Conservation (phyloP, 2,329 filamentous ascomycete genomes). For the Fonsecaea pugnacius region DNA sequence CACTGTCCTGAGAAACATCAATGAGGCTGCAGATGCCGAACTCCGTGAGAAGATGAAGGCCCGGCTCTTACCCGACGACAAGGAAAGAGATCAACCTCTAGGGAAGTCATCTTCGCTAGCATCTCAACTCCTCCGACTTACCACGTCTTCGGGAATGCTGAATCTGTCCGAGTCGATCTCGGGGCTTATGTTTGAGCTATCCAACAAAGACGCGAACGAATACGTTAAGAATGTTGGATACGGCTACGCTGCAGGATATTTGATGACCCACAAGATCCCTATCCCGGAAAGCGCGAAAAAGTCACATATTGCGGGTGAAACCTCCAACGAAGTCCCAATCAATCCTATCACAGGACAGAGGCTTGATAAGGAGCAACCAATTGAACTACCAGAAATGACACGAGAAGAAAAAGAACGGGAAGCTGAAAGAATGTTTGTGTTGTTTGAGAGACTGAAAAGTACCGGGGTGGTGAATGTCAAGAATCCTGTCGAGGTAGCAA, state of each 20-base stretch:
- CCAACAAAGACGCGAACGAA: conserved; percentile 74
- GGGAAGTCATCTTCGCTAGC: conserved; percentile 76
- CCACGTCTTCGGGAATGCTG: conserved; percentile 72
- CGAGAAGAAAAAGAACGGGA: conserved; percentile 90
- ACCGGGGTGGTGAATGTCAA: conserved; percentile 77
- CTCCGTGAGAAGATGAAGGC: conserved; percentile 67
- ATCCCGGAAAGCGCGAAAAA: conserved; percentile 70
- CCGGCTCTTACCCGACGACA: conserved; percentile 73
- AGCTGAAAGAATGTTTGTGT: conserved; percentile 83
- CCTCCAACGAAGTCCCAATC: conserved; percentile 49
- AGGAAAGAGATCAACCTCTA: conserved; percentile 76
- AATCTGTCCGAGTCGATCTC: conserved; percentile 76
- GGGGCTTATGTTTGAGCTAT: conserved; percentile 82
- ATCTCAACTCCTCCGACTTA: conserved; percentile 75
- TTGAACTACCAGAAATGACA: conserved; percentile 74
- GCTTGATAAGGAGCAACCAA: conserved; percentile 57
- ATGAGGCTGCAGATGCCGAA: conserved; percentile 67
- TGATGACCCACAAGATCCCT: conserved; percentile 81
- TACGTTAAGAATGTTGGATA: conserved; percentile 94
- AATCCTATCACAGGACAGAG: conserved; percentile 90
- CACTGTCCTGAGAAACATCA: conserved; percentile 72
- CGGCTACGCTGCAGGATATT: conserved; percentile 86
- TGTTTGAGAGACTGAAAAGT: conserved; percentile 83
- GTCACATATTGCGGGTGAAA: conserved; percentile 39
- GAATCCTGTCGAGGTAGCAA: conserved; percentile 75